These are phyloP conservation scores for Grigorovia humatica DNA, from an alignment of 805 yeast species.

Conservation along the genomic window DNA sequence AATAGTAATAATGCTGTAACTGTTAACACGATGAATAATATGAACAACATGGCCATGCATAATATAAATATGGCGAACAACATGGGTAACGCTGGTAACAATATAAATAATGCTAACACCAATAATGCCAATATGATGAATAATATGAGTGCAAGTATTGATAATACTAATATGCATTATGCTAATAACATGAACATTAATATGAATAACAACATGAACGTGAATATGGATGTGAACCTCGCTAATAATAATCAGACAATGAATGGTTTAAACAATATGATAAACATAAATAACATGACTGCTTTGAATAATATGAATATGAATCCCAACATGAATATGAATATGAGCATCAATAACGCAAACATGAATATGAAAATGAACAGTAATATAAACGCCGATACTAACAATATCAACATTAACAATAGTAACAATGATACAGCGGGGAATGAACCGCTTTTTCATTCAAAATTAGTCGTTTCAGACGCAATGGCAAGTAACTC, in stretches of 20 bases:
- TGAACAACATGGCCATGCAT: not conserved
- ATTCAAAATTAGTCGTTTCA: conserved; percentile 24
- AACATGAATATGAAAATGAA: not conserved
- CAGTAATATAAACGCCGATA: too few species aligned
- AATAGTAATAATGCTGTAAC: too few species aligned
- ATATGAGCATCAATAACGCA: not conserved
- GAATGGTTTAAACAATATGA: not conserved
- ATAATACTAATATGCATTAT: not conserved
- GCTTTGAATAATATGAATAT: not conserved
- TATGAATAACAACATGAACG: not conserved
- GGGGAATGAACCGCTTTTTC: conserved; percentile 6
- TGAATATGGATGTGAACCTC: not conserved
- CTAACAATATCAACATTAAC: not conserved
- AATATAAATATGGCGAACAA: not conserved
- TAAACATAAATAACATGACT: not conserved
- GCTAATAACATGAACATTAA: not conserved
- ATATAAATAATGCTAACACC: not conserved
- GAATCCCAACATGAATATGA: not conserved
- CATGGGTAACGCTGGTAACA: not conserved
- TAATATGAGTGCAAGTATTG: not conserved
- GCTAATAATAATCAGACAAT: not conserved
- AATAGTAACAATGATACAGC: not conserved
- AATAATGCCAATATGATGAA: not conserved
- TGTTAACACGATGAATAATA: not conserved
- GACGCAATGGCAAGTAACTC: conserved; percentile 40